Evolutionary conservation across 2,329 filamentous ascomycete species (phyloP).

Genomic region (Dactylellina leptospora): DNA sequence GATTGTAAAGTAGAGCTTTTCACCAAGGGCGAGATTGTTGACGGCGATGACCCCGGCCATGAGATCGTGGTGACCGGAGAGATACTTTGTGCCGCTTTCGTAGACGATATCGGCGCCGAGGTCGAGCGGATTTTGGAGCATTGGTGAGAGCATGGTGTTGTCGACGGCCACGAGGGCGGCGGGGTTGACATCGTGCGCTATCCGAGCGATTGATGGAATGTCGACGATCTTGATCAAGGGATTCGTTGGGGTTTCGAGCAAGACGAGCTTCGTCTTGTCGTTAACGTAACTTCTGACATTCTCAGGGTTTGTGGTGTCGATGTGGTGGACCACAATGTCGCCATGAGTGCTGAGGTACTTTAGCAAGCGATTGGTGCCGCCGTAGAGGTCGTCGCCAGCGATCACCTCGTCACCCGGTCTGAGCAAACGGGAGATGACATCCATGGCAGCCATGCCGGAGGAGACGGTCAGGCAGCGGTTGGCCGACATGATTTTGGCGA

Average conservation of each 20-base stretch:
- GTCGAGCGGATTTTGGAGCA: slow-evolving; percentile 92
- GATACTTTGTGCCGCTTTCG: slow-evolving; percentile 96
- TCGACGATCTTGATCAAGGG: slow-evolving; percentile 98
- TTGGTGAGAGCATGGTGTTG: slow-evolving; percentile 98
- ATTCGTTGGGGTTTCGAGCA: slow-evolving; percentile 96
- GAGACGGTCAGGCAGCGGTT: slow-evolving; percentile 89
- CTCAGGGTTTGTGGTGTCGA: slow-evolving; percentile 85
- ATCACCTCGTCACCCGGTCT: slow-evolving; percentile 95
- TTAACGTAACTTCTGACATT: slow-evolving; percentile 74
- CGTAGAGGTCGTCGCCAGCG: slow-evolving; percentile 95
- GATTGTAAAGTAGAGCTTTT: slow-evolving; percentile 95
- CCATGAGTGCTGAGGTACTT: slow-evolving; percentile 90
- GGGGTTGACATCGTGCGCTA: slow-evolving; percentile 79
- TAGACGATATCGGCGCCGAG: slow-evolving; percentile 96
- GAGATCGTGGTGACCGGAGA: slow-evolving; percentile 97
- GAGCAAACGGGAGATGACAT: slow-evolving; percentile 91
- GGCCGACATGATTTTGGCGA: slow-evolving; percentile 99
- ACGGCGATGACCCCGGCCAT: slow-evolving; percentile 97
- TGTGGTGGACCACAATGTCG: slow-evolving; percentile 92
- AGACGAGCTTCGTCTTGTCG: slow-evolving; percentile 89
- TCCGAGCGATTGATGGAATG: slow-evolving; percentile 78
- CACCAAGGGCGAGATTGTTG: slow-evolving; percentile 81
- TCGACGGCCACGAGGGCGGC: slow-evolving; percentile 88
- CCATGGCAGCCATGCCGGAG: slow-evolving; percentile 95
- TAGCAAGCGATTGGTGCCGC: slow-evolving; percentile 89